Base-by-base conservation (phyloP, 805 yeast species). In the Metschnikowia orientalis region DNA sequence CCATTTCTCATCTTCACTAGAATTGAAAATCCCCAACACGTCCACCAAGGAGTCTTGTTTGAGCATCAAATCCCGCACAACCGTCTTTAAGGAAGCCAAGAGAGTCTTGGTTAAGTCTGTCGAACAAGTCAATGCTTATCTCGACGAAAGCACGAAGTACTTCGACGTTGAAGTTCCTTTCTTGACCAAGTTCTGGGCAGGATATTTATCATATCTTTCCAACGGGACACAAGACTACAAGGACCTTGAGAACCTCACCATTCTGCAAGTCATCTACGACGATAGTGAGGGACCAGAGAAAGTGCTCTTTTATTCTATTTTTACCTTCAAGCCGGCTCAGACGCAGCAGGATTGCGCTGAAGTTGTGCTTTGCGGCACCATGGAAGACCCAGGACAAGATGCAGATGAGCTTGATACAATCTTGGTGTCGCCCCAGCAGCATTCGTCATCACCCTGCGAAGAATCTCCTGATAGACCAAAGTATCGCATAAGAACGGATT, bases 381-480 rank as follows among this genome's bases (percentile, higher is more conserved):
- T 22, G 8, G 30, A 30, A 7, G 37, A 26, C 8, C 18, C 28
- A 5, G 15, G 22, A 6, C 13, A 16, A 7, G 56, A 43, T 2
- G 47, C 41, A 1, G 57, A 47, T 10, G 46, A 45, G 15, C 61
- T 59, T 26, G 71, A 65, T 19, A 65, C 71, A 2, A 66, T 63
- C 6, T 28, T 63, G 8, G 71, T 67, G 2, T 59, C 61, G 28
- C 63, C 70, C 1, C 65, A 68, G 6, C 68, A 69, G 0, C 37
- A 42, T 6, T 50, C 24, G 28, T 58, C 69, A 2, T 64, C 70
- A 6, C 71, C 71, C 1, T 40, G 42, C 10, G 54, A 52, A 20
- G 24, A 46, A 1, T 50, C 60, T 5, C 58, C 61, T 0, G 30
- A 31, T n/a, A 26, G 34, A 13, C 20, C 33, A 10, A 42, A 35